Evolutionary conservation across 192 early-diverging fungal species (phyloP).

Genomic region (Geranomyces variabilis): DNA sequence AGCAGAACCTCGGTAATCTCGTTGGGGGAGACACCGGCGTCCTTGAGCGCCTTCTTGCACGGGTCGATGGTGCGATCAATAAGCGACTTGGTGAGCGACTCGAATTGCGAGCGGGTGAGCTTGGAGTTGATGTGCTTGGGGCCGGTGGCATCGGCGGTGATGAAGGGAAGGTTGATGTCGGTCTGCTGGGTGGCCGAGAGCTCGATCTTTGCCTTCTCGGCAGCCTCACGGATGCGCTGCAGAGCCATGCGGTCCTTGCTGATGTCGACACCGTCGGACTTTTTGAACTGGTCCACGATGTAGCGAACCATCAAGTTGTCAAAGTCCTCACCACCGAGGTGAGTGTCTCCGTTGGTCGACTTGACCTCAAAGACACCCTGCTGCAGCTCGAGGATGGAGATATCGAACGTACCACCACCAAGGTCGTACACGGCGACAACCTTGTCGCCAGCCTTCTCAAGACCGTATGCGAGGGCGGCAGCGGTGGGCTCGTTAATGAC

Average conservation of each 20-base stretch:
- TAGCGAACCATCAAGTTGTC: constrained; percentile 56
- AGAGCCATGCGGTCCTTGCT: constrained; percentile 70
- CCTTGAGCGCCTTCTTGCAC: constrained; percentile 72
- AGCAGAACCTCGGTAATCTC: constrained; percentile 79
- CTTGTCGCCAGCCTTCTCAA: constrained; percentile 77
- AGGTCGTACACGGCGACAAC: constrained; percentile 81
- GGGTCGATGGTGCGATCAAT: constrained; percentile 76
- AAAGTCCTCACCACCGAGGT: constrained; percentile 77
- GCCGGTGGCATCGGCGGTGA: constrained; percentile 76
- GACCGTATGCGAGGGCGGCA: constrained; percentile 83
- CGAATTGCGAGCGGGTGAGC: constrained; percentile 81
- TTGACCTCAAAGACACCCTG: constrained; percentile 81
- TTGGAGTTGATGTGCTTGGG: constrained; percentile 47
- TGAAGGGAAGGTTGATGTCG: constrained; percentile 79
- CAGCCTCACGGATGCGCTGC: constrained; percentile 75
- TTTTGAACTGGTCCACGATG: constrained; percentile 62
- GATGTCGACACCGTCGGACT: constrained; percentile 75
- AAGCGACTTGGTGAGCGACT: constrained; percentile 69
- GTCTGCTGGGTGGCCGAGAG: constrained; percentile 74
- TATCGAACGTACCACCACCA: constrained; percentile 87
- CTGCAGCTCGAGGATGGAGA: constrained; percentile 76
- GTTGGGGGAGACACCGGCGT: constrained; percentile 48
- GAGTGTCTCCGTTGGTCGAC: constrained; percentile 82
- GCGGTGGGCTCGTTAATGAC: constrained; percentile 94
- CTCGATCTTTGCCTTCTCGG: constrained; percentile 65